Percentiles rank a stretch among this genome's conserved stretches.
phyloP scores from a whole-genome alignment of 768 basidiomycete genomes.

The Lactarius quietus region DNA sequence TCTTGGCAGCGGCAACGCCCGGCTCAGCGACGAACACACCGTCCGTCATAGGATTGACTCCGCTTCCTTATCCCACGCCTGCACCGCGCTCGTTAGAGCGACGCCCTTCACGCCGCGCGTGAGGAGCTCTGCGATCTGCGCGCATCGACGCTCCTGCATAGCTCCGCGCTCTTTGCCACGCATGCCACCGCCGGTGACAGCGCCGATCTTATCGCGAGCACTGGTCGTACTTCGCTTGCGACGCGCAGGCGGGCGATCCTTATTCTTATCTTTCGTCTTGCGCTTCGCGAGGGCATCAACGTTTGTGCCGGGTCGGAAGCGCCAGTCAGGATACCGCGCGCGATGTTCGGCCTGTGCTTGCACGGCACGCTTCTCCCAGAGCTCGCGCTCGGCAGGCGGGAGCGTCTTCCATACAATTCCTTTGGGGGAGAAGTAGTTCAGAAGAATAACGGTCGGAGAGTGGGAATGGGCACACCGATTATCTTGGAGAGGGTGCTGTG shows the following conservation, averaged over 20 bases:
- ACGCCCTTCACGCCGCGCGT: slow-evolving; percentile 63
- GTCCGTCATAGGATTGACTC: slow-evolving; percentile 31
- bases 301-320: slow-evolving; percentile 66
- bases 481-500: slow-evolving; percentile 79
- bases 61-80: slow-evolving; percentile 50
- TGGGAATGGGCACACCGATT: slow-evolving; percentile 49
- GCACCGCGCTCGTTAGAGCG: slow-evolving; percentile 58
- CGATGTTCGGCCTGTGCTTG: slow-evolving; percentile 72
- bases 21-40: slow-evolving; percentile 21
- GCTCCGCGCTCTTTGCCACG: slow-evolving; percentile 34
- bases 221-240: slow-evolving; percentile 33
- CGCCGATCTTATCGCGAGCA: slow-evolving; percentile 31
- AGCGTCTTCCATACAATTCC: slow-evolving; percentile 76
- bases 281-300: slow-evolving; percentile 34
- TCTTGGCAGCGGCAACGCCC: background rate
- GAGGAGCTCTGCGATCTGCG: slow-evolving; percentile 64
- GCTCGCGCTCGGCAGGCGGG: slow-evolving; percentile 58
- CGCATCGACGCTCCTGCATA: slow-evolving; percentile 55
- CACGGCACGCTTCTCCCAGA: slow-evolving; percentile 74
- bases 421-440: slow-evolving; percentile 28
- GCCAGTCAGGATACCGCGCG: slow-evolving; percentile 74
- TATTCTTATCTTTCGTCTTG: slow-evolving; percentile 35
- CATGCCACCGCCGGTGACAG: background rate
- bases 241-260: slow-evolving; percentile 40
- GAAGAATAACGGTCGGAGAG: background rate